phyloP scores from a whole-genome alignment of 2,329 filamentous ascomycete genomes.

The Ascochyta koolunga region DNA sequence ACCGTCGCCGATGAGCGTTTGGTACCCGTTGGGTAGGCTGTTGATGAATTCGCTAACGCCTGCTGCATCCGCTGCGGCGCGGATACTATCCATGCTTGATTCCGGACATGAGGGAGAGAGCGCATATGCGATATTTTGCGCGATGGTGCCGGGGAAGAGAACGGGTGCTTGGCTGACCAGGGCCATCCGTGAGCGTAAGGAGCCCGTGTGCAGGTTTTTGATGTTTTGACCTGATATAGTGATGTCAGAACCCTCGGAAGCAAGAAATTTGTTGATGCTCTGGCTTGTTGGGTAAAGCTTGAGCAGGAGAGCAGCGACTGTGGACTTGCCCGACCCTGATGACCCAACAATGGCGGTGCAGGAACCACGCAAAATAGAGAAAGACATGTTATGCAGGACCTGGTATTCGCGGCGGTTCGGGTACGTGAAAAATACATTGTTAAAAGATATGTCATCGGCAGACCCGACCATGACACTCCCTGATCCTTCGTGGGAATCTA shows the following conservation, averaged over 20 bases:
- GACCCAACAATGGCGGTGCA: constrained; percentile 80
- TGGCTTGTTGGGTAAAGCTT: constrained; percentile 65
- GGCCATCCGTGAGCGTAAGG: constrained; percentile 66
- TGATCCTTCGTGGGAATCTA: constrained; percentile 63
- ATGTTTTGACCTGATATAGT: constrained; percentile 66
- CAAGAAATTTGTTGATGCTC: neutral
- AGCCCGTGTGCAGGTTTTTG: constrained; percentile 62
- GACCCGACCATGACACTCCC: constrained; percentile 54
- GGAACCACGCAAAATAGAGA: constrained; percentile 67
- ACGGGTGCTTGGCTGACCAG: constrained; percentile 74
- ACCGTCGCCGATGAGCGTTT: constrained; percentile 77
- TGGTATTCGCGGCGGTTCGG: constrained; percentile 59
- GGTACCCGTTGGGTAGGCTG: constrained; percentile 73
- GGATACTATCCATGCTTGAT: constrained; percentile 54
- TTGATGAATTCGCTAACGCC: constrained; percentile 79
- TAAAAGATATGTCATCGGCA: constrained; percentile 64
- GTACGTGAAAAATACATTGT: constrained; percentile 73
- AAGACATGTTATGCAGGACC: constrained; percentile 69
- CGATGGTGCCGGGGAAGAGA: constrained; percentile 78
- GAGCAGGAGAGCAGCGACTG: constrained; percentile 75
- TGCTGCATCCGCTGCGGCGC: constrained; percentile 59
- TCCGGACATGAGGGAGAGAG: constrained; percentile 62
- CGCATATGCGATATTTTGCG: constrained; percentile 84
- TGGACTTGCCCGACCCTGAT: constrained; percentile 92
- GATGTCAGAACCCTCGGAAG: constrained; percentile 47